Percentiles rank a stretch among this genome's conserved stretches.
Evolutionary conservation across 2,329 filamentous ascomycete species (phyloP).

Genomic region (Xylariaceae sp.): DNA sequence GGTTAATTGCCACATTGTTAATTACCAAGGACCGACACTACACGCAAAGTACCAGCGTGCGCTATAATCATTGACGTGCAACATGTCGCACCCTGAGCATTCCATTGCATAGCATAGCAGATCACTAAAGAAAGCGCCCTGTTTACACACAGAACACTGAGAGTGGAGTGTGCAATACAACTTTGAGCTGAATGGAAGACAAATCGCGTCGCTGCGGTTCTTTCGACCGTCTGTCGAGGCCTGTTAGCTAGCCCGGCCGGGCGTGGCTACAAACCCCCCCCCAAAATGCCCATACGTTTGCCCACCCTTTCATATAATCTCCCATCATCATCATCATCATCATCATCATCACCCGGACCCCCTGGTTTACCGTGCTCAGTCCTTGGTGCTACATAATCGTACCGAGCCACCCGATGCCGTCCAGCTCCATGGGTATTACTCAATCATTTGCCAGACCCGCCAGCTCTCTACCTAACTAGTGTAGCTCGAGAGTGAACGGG

Average conservation of each 20-base stretch:
- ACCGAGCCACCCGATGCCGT: constrained; percentile 11
- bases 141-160: too few relatives aligned
- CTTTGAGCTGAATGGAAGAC: constrained; percentile 19
- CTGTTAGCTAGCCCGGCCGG: too few relatives aligned
- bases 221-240: background rate
- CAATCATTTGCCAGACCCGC: constrained; percentile 9
- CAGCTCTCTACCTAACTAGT: background rate
- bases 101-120: background rate
- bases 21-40: background rate
- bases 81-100: constrained; percentile 15
- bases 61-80: constrained; percentile 21
- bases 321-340: constrained; percentile 13
- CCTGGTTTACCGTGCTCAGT: constrained; percentile 10
- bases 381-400: constrained; percentile 15
- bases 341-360: constrained; percentile 3
- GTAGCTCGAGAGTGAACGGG: constrained; percentile 8
- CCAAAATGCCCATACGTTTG: constrained; percentile 11
- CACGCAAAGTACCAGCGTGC: too few relatives aligned
- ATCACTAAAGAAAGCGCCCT: too few relatives aligned
- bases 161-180: too few relatives aligned
- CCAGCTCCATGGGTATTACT: background rate
- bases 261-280: too few relatives aligned
- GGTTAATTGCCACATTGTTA: background rate
- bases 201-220: constrained; percentile 6
- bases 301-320: constrained; percentile 20